A percentile compares a stretch with the other conserved stretches of the same genome.
Conservation (phyloP, 2,329 filamentous ascomycete genomes). For the Domatiomyces globalis region DNA sequence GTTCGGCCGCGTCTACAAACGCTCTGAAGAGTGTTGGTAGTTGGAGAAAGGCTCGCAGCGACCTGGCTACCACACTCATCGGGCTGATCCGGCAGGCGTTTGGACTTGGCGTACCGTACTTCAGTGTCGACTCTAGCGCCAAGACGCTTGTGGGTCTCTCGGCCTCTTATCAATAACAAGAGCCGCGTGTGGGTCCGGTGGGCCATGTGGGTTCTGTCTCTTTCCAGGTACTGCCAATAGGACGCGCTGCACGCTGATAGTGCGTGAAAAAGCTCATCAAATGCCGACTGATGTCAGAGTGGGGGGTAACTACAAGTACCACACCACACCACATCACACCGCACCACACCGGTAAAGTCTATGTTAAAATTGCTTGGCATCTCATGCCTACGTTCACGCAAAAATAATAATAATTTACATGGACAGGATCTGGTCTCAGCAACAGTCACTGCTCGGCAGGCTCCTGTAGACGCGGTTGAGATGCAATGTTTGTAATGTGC, state of each 20-base stretch:
- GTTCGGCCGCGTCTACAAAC: too few relatives aligned
- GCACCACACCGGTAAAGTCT: too few relatives aligned
- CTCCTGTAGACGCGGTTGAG: conserved; percentile 2
- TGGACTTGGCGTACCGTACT: too few relatives aligned
- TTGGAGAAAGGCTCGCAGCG: too few relatives aligned
- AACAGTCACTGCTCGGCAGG: neutral
- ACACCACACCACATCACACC: too few relatives aligned
- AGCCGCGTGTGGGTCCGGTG: neutral
- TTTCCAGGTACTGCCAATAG: neutral
- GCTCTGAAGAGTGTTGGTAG: too few relatives aligned
- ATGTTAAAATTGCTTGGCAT: neutral
- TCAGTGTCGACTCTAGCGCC: too few relatives aligned
- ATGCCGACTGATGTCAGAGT: neutral
- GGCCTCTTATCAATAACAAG: neutral
- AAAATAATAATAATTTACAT: neutral
- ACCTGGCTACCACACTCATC: too few relatives aligned
- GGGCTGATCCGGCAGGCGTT: too few relatives aligned
- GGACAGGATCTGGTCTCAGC: neutral
- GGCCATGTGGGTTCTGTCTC: neutral
- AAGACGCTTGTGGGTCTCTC: too few relatives aligned
- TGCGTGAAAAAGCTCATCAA: neutral
- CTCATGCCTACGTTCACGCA: neutral
- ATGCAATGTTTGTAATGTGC: conserved; percentile 42
- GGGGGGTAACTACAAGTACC: too few relatives aligned
- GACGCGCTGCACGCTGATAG: neutral